Percentiles rank a stretch among this genome's conserved stretches.
Conservation (phyloP, 192 early-diverging fungal genomes). For the Umbelopsis sp. region DNA sequence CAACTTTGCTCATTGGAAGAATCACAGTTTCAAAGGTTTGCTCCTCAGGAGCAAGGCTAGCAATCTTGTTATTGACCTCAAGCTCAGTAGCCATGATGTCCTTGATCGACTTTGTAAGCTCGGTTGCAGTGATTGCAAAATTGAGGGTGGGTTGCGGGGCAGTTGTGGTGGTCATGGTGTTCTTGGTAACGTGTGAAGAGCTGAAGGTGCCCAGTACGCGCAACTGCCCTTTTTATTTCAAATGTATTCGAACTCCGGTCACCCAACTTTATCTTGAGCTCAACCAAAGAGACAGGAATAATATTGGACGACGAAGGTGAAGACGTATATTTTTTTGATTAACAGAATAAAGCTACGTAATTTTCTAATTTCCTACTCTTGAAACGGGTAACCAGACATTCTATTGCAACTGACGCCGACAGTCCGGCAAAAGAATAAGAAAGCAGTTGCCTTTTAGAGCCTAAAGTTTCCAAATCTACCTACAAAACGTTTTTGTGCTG, state of each 20-base stretch:
- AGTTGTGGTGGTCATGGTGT: conserved; percentile 2
- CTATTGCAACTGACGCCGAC: no score
- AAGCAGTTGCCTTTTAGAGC: neutral
- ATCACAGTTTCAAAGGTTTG: conserved; percentile 45
- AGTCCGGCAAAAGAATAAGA: no score
- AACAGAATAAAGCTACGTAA: no score
- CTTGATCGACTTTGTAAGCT: conserved; percentile 19
- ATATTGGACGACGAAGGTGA: no score
- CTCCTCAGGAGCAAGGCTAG: conserved; percentile 34
- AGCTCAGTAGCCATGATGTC: conserved; percentile 29
- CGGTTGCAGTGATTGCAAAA: conserved; percentile 28
- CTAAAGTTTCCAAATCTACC: no score
- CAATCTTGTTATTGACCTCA: conserved; percentile 33
- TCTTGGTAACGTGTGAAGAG: conserved; percentile 8
- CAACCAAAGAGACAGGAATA: no score
- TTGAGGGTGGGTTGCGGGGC: conserved; percentile 34
- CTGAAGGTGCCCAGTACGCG: neutral
- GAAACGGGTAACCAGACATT: no score
- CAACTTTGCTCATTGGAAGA: conserved; percentile 28
- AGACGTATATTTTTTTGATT: no score
- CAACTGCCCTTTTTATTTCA: neutral
- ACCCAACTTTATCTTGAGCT: no score
- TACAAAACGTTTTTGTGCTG: no score
- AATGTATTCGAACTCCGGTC: neutral
- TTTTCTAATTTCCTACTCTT: no score